A percentile compares a stretch with the other conserved stretches of the same genome.
phyloP scores from a whole-genome alignment of 2,329 filamentous ascomycete genomes.

The Curvularia eragrostidis region DNA sequence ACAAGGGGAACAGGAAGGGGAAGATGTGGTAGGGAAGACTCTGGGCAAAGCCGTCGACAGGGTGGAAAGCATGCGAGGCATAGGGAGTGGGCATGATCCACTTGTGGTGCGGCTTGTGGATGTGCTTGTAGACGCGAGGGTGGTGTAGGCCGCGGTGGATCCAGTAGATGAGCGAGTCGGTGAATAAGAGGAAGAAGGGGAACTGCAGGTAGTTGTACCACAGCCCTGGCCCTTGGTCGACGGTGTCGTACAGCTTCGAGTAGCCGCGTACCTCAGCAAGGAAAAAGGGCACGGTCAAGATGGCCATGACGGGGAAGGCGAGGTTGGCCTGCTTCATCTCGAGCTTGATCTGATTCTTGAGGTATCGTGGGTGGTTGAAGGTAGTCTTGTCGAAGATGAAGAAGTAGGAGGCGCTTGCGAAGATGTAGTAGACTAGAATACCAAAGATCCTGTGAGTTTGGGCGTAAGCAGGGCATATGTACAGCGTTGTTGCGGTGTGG shows the following conservation, averaged over 20 bases:
- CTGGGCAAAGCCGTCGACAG: slow-evolving; percentile 88
- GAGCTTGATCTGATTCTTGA: slow-evolving; percentile 87
- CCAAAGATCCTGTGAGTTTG: slow-evolving; percentile 76
- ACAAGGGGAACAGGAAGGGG: slow-evolving; percentile 89
- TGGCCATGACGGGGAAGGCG: slow-evolving; percentile 81
- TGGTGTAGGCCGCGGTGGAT: slow-evolving; percentile 88
- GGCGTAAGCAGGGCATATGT: slow-evolving; percentile 16
- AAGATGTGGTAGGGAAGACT: slow-evolving; percentile 91
- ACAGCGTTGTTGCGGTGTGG: background rate
- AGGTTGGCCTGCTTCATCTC: slow-evolving; percentile 82
- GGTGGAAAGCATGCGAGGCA: slow-evolving; percentile 93
- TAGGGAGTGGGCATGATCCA: slow-evolving; percentile 99
- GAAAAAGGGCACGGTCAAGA: slow-evolving; percentile 83
- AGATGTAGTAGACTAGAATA: slow-evolving; percentile 81
- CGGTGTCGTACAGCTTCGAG: slow-evolving; percentile 85
- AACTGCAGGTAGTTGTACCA: slow-evolving; percentile 86
- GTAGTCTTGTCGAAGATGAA: slow-evolving; percentile 93
- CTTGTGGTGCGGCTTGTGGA: slow-evolving; percentile 98
- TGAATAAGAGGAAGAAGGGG: slow-evolving; percentile 86
- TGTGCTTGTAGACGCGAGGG: slow-evolving; percentile 78
- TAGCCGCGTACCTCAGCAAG: slow-evolving; percentile 82
- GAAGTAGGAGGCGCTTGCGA: slow-evolving; percentile 81
- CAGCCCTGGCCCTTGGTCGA: slow-evolving; percentile 73
- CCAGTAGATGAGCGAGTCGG: slow-evolving; percentile 90
- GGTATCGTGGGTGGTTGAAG: slow-evolving; percentile 88